A percentile compares a stretch with the other conserved stretches of the same genome.
These are phyloP conservation scores for Sutorius eximius DNA, from an alignment of 1,284 basidiomycete genomes.

Conservation along the genomic window DNA sequence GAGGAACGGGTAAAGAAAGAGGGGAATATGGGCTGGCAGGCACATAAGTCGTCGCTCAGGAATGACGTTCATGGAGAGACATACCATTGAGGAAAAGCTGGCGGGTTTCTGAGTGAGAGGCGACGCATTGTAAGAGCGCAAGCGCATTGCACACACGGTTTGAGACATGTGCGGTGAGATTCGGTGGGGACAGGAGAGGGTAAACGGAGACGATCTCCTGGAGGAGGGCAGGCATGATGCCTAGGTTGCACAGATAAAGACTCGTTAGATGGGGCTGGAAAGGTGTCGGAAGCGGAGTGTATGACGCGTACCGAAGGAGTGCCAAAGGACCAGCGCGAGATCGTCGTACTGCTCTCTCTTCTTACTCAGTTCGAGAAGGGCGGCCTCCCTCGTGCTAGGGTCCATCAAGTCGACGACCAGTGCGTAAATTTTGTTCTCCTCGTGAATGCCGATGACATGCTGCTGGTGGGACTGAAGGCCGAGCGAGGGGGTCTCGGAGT, in stretches of 20 bases:
- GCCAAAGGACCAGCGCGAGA: constrained; percentile 96
- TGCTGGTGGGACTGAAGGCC: constrained; percentile 52
- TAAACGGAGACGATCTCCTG: constrained; percentile 99
- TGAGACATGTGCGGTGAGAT: constrained; percentile 96
- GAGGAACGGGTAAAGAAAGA: constrained; percentile 98
- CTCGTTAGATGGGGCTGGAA: constrained; percentile 1
- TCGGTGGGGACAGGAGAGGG: constrained; percentile 92
- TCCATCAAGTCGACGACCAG: constrained; percentile 84
- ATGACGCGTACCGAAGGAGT: constrained; percentile 85
- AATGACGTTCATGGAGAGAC: constrained; percentile 16
- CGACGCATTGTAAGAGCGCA: constrained; percentile 96
- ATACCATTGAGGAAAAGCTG: constrained; percentile 89
- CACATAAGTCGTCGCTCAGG: not conserved
- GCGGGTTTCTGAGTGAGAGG: constrained; percentile 91
- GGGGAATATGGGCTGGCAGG: constrained; percentile 89
- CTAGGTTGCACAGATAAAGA: constrained; percentile 41
- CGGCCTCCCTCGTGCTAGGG: constrained; percentile 78
- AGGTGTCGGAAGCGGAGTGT: not conserved
- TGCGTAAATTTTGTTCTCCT: constrained; percentile 80
- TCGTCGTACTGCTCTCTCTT: constrained; percentile 99
- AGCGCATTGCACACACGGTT: constrained; percentile 99
- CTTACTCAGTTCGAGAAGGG: constrained; percentile 95
- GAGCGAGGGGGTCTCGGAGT: constrained; percentile 54
- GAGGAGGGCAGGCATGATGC: constrained; percentile 97
- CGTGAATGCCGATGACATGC: constrained; percentile 42